Base-by-base conservation (phyloP, 2,329 filamentous ascomycete species). In the Fusarium praegraminearum region DNA sequence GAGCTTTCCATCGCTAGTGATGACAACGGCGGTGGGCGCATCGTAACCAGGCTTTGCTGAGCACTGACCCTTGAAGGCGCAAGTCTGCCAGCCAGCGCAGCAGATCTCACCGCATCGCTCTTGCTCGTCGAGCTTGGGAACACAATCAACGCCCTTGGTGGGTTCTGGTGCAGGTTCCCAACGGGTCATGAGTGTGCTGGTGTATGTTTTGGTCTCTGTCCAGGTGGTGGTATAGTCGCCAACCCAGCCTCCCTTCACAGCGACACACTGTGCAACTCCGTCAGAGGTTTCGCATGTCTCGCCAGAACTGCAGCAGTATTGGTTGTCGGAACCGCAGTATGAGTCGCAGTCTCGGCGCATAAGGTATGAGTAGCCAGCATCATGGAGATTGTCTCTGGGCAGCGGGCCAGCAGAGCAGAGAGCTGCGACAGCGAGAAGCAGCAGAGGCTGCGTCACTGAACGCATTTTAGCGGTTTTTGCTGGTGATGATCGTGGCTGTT, bases 21-120 rank as follows among this genome's bases (percentile, higher is more conserved):
- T 78, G 65, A 83, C 77, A 38, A 84, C 79, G 47, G 82, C 81
- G 62, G 77, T 77, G 18, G 77, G 78, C 61, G 75, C 80, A 69
- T 80, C 81, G 68, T 83, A 84, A 68, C 83, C 84, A 47, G 82
- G 82, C 56, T 86, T 86, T 28, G 85, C 78, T 7, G 82, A 79
- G 76, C 91, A 93, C 74, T 89, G 85, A 54, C 87, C 87, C 1
- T 79, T 67, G 60, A 78, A 82, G 55, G 84, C 85, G 78, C 92
- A 94, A 75, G 89, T 91, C 78, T 93, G 90, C 80, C 86, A 87
- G 63, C 82, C 86, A 26, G 87, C 87, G 78, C 92, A 95, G 84
- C 92, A 94, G 62, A 90, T 89, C 54, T 77, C 76, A 33, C 91
- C 91, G 76, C 92, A 94, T 5, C 87, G 83, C 10, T 85, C 85